Evolutionary conservation across 2,329 filamentous ascomycete species (phyloP).

Genomic region (Cercospora canescens): DNA sequence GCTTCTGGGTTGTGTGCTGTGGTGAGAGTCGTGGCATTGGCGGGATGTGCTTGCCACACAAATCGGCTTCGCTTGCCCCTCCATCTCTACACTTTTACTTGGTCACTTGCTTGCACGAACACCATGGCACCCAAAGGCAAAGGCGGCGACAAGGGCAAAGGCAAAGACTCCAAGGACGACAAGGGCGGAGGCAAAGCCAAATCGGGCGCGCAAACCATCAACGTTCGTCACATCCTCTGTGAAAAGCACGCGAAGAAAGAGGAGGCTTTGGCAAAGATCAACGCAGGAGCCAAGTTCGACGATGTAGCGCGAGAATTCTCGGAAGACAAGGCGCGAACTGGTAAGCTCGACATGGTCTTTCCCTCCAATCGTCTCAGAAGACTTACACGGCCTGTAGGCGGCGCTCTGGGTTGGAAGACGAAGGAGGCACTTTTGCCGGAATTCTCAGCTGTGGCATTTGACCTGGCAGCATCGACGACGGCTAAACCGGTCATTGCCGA

Average conservation of each 20-base stretch:
- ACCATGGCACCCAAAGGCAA: slow-evolving; percentile 36
- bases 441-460: slow-evolving; percentile 73
- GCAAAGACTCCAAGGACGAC: slow-evolving; percentile 26
- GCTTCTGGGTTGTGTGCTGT: background rate
- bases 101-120: background rate
- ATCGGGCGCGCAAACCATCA: slow-evolving; percentile 68
- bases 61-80: slow-evolving; percentile 7
- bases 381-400: slow-evolving; percentile 51
- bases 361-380: background rate
- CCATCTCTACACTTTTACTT: background rate
- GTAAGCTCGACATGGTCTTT: slow-evolving; percentile 25
- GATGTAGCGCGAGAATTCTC: slow-evolving; percentile 71
- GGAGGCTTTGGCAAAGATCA: slow-evolving; percentile 69
- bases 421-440: slow-evolving; percentile 62
- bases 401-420: slow-evolving; percentile 71
- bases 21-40: background rate
- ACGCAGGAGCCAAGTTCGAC: slow-evolving; percentile 69
- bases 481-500: slow-evolving; percentile 65
- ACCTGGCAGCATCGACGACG: slow-evolving; percentile 65
- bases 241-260: slow-evolving; percentile 78
- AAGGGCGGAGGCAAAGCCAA: slow-evolving; percentile 37
- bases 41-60: background rate
- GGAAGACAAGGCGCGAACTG: slow-evolving; percentile 74
- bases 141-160: slow-evolving; percentile 19
- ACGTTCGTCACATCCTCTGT: slow-evolving; percentile 75